Evolutionary conservation across 805 yeast genomes (phyloP), one percentile per base, ranked within the genome.

Genomic region (Priceomyces haplophilus): DNA sequence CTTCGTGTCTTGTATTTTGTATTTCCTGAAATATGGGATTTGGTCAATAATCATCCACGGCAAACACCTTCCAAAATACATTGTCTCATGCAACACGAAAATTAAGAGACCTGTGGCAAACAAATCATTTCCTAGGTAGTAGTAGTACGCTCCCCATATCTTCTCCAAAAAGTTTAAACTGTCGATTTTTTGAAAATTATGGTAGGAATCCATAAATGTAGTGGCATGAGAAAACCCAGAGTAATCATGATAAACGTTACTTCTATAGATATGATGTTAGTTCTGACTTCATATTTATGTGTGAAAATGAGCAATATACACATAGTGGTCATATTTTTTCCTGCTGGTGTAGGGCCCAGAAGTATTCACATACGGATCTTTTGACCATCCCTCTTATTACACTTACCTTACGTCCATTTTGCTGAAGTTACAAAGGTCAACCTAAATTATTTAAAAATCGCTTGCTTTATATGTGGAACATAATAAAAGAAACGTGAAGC

Each of bases 1-100:
- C 62, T 88, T 88, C 32, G 85, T 78, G 37, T 88, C 89, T 72
- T 91, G 99, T 54, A 93, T 84, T 69, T 91, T 91, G 75, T 79
- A 91, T 64, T 77, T 80, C 56, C 82, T 78, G 77, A 91, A 93
- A 61, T 77, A 87, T 31, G 96, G 95, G 46, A 89, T 80, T 55
- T 78, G 74, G 64, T 90, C 98, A 52, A 91, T 78, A 50, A 91
- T 76, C 62, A 79, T 78, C 97, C 97, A 91, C 16, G 98, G 98
- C 50, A 91, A 58, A 58, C 90, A 85, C 61, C 98, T 80, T 41
- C 91, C 93, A 62, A 93, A 91, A 69, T 91, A 91, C 78, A 87
- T 79, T 40, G 85, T 50, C 67, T 91, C 99, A 65, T 91, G 99
- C 43, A 88, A 70, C 32, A 76, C 56, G 62, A 91, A 88, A 58